Base-by-base conservation (phyloP, 176 grass and related monocot species). In the Rhynchospora pubera region DNA sequence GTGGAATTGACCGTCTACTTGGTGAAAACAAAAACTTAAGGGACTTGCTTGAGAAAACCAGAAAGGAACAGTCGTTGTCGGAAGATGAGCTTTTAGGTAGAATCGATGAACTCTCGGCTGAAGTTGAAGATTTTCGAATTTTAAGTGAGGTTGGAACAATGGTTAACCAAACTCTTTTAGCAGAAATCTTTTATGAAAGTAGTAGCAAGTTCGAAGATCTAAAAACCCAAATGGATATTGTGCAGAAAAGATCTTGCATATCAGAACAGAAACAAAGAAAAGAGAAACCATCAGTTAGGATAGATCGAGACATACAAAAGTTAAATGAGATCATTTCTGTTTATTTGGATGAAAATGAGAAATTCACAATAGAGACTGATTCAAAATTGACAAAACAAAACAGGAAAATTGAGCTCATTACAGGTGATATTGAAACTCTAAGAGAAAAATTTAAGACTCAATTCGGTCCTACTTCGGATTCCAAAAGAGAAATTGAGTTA, bases 361-460 rank as follows among this genome's bases (percentile, higher is more conserved):
- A 87, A 64, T 85, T 98, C 14, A 63, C 81, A 55, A 75, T 79
- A 56, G 88, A 89, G 26, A 86, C 74, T 52, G 65, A 65, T 28
- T 98, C 92, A 9, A 87, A 85, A 65, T 69, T 94, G 46, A 78
- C 88, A 50, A 84, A 87, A 55, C 90, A 94, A 56, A 91, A 91
- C 45, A 88, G 89, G 52, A 91, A 98, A 91, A 72, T 88, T 59
- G 86, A 94, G 53, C 53, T 93, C 69, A 86, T 83, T 70, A 64
- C 84, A n/a, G 83, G 91, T 14, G 91, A 92, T 78, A 80, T 91
- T 84, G 74, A 57, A 32, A 91, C 89, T 72, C 88, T 88, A n/a
- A 88, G 80, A 84, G 90, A 93, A 74, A 90, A 86, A 65, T 77
- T 89, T 23, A 81, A 62, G 0, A 87, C 89, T 70, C 92, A 93